Evolutionary conservation across 192 early-diverging fungal genomes (phyloP), one percentile per base, ranked within the genome.

Genomic region (Fimicolochytrium jonesii): DNA sequence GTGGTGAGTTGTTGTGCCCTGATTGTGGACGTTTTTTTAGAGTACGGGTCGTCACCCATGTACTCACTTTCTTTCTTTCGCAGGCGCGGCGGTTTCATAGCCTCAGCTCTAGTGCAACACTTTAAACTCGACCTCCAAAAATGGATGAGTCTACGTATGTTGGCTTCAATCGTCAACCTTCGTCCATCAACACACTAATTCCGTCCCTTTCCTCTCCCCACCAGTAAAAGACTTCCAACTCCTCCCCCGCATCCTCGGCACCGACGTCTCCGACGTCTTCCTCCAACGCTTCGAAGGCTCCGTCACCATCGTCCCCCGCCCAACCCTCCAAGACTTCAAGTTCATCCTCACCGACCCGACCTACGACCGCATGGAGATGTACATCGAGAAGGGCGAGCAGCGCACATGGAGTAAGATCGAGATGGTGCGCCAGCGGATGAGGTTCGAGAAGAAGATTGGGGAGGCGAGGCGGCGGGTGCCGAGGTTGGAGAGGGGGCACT

Each of bases 271-370:
- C 26, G 81, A 78, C 49, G 71, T 97, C 3, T 94, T 87, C 82
- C 72, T 92, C 56, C 95, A 97, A 67, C 86, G 84, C 61, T 94
- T 95, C 76, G 88, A 92, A 51, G 95, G 93, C n/a, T 80, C 83
- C 52, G 80, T 92, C 18, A 97, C 92, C 0, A 88, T 97, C 41
- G 65, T 92, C 22, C 57, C 67, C n/a, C 64, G 78, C 66, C 87
- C 88, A 32, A 73, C 70, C 15, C 6, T 90, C 4, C 59, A 61
- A 7, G 89, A 93, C 70, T 88, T 83, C 72, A 39, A 81, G 29
- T 61, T 77, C 13, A 71, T 91, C 11, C 42, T 92, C 18, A 66
- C 70, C 3, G 90, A 92, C 66, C 90, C 89, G 0, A 76, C 76
- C 31, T 61, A 71, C 23, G 56, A 71, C 17, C 76, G 82, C 35